Conservation (phyloP, 805 yeast genomes). For the Ogataea zsoltii region DNA sequence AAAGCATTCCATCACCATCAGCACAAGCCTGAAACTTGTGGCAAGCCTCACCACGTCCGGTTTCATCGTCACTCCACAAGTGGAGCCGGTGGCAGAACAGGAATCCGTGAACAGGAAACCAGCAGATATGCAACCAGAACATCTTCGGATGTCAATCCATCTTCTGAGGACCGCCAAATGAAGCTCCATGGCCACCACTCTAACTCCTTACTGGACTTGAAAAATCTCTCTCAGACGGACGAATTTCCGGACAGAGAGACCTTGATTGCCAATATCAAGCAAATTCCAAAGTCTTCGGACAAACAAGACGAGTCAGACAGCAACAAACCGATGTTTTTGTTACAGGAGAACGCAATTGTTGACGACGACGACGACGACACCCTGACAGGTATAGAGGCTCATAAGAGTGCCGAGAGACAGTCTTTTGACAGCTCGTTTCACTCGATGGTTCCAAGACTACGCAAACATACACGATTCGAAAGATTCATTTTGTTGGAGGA, state of each 20-base stretch:
- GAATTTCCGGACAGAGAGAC: constrained; percentile 31
- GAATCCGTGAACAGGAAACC: background rate
- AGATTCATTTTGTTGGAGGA: constrained; percentile 88
- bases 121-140: background rate
- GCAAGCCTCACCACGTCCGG: constrained; percentile 10
- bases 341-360: constrained; percentile 16
- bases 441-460: constrained; percentile 5
- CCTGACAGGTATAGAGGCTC: background rate
- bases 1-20: constrained; percentile 14
- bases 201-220: constrained; percentile 26
- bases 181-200: constrained; percentile 14
- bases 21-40: constrained; percentile 12
- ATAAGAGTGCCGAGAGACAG: constrained; percentile 1
- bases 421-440: constrained; percentile 3
- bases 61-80: constrained; percentile 33
- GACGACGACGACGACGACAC: constrained; percentile 18
- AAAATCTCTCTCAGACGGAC: constrained; percentile 17
- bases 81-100: constrained; percentile 18
- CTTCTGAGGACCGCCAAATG: background rate
- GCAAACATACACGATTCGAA: constrained; percentile 57
- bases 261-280: constrained; percentile 43
- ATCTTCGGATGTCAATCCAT: constrained; percentile 5
- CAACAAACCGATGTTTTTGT: constrained; percentile 3
- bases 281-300: constrained; percentile 14
- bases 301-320: constrained; percentile 12